These are phyloP conservation scores for Lavandula angustifolia DNA, from an alignment of 257 asterid species.

Conservation along the genomic window DNA sequence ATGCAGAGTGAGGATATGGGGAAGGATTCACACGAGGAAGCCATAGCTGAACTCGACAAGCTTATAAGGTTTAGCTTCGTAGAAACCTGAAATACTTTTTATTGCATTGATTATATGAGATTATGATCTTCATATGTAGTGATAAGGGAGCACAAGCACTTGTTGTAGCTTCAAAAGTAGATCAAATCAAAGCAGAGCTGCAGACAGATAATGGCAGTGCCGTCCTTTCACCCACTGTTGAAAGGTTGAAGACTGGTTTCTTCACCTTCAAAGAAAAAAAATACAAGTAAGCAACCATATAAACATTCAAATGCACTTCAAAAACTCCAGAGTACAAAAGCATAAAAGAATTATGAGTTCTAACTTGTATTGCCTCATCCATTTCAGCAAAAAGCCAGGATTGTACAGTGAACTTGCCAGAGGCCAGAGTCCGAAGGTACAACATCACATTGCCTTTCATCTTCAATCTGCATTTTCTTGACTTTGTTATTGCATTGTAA, in stretches of 20 bases:
- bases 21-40: constrained; percentile 61
- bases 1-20: constrained; percentile 79
- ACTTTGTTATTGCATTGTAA: not conserved
- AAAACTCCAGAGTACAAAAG: not conserved
- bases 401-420: constrained; percentile 65
- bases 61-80: constrained; percentile 59
- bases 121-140: constrained; percentile 39
- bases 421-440: constrained; percentile 93
- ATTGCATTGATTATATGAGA: not conserved
- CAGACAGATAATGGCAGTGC: constrained; percentile 45
- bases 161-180: constrained; percentile 64
- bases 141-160: constrained; percentile 73
- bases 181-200: constrained; percentile 66
- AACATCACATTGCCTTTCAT: not conserved
- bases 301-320: constrained; percentile 1
- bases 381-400: constrained; percentile 61
- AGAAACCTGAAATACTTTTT: not conserved
- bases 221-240: constrained; percentile 46
- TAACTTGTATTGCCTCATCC: constrained; percentile 16
- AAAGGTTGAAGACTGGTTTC: constrained; percentile 75
- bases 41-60: constrained; percentile 71
- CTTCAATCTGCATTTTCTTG: constrained; percentile 2
- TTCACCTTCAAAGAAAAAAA: constrained; percentile 69
- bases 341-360: not conserved
- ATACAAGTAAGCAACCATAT: constrained; percentile 58